A percentile compares a stretch with the other conserved stretches of the same genome.
phyloP scores from a whole-genome alignment of 192 early-diverging fungal species.

The Coemansia sp. region DNA sequence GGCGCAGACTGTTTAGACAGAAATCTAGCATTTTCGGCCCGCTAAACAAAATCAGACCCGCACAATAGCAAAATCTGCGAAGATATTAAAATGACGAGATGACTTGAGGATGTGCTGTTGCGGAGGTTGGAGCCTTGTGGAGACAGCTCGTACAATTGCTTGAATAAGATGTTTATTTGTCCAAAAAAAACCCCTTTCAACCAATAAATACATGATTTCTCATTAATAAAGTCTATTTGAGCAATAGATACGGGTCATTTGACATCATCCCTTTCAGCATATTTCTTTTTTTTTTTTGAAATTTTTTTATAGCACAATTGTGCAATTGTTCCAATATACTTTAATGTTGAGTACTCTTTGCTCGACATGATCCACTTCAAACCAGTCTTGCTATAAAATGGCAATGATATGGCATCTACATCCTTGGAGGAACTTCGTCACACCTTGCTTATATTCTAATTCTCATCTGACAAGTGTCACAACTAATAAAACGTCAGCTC shows the following conservation, averaged over 20 bases:
- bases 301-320: not conserved
- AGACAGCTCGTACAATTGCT: no score
- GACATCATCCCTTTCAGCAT: not conserved
- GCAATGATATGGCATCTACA: not conserved
- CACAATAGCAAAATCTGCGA: not conserved
- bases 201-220: no score
- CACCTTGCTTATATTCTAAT: not conserved
- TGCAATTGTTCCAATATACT: not conserved
- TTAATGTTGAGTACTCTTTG: not conserved
- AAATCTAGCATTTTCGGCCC: constrained; percentile 28
- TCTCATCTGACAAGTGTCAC: not conserved
- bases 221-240: no score
- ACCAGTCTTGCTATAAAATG: not conserved
- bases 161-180: no score
- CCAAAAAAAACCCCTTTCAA: no score
- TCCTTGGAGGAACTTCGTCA: not conserved
- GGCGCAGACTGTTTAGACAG: constrained; percentile 20
- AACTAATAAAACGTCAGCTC: not conserved
- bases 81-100: no score
- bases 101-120: no score
- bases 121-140: no score
- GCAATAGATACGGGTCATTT: not conserved
- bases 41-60: constrained; percentile 25
- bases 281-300: not conserved
- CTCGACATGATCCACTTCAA: not conserved